phyloP scores from a whole-genome alignment of 2,329 filamentous ascomycete genomes.

The Ascomycota sp. region DNA sequence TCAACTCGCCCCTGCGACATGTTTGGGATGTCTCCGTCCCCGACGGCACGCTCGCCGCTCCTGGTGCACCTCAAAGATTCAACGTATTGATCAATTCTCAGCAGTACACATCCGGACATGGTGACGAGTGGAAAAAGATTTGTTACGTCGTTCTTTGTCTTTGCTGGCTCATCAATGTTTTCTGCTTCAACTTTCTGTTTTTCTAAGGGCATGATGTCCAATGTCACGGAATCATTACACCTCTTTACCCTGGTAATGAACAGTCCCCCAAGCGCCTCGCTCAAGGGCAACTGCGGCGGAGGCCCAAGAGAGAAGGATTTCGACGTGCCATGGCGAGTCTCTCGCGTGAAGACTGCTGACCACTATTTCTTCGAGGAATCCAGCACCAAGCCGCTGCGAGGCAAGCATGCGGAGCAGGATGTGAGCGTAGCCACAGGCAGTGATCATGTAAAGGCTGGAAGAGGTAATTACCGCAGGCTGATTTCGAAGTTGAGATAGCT shows the following conservation, averaged over 20 bases:
- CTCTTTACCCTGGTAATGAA: constrained; percentile 55
- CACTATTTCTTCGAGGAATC: constrained; percentile 24
- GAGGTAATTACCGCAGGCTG: constrained; percentile 10
- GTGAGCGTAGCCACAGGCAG: constrained; percentile 12
- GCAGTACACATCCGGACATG: constrained; percentile 49
- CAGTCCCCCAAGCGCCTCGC: constrained; percentile 16
- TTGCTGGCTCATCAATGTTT: constrained; percentile 46
- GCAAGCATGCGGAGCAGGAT: constrained; percentile 11
- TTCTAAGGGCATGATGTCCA: constrained; percentile 42
- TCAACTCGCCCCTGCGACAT: constrained; percentile 39
- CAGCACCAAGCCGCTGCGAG: constrained; percentile 7
- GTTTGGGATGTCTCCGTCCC: constrained; percentile 25
- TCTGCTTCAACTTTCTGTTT: constrained; percentile 44
- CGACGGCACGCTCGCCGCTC: constrained; percentile 15
- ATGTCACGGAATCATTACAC: constrained; percentile 62
- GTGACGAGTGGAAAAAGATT: constrained; percentile 35
- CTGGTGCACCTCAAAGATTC: constrained; percentile 34
- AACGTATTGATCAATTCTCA: constrained; percentile 41
- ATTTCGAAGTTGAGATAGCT: too few species aligned
- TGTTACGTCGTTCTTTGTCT: constrained; percentile 48
- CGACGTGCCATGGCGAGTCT: constrained; percentile 20
- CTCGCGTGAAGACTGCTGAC: constrained; percentile 15
- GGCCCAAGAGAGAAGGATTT: constrained; percentile 16
- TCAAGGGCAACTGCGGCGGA: constrained; percentile 18
- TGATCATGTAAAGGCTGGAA: constrained; percentile 3